phyloP scores from a whole-genome alignment of 371 early-diverging fungal genomes.

The Mucor velutinosus region DNA sequence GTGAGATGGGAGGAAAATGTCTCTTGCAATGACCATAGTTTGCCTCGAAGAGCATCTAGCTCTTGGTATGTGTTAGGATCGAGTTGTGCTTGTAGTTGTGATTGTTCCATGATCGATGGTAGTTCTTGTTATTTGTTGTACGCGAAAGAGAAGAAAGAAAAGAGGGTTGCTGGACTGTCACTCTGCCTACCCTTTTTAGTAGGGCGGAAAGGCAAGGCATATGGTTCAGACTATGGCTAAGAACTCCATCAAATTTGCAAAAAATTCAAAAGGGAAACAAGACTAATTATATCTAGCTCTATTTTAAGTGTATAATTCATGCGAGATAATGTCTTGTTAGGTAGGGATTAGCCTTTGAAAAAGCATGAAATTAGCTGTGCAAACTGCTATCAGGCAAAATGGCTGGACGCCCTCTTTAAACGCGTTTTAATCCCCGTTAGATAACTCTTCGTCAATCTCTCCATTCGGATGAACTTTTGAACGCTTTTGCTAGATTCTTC shows the following conservation, averaged over 20 bases:
- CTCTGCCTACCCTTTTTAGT: neutral
- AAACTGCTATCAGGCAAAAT: too few relatives aligned
- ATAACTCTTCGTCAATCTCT: neutral
- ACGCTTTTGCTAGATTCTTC: neutral
- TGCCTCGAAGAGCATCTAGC: slow-evolving; percentile 60
- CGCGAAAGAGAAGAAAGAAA: neutral
- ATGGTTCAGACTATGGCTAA: neutral
- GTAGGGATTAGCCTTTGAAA: too few relatives aligned
- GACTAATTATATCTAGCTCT: too few relatives aligned
- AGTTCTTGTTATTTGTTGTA: neutral
- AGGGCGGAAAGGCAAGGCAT: neutral
- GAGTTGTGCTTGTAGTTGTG: slow-evolving; percentile 14
- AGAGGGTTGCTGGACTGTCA: neutral
- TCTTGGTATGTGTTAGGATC: slow-evolving; percentile 58
- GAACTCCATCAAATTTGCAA: neutral
- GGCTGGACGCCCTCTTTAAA: too few relatives aligned
- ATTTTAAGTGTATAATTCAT: too few relatives aligned
- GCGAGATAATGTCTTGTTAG: too few relatives aligned
- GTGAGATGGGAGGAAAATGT: slow-evolving; percentile 53
- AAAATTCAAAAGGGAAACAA: too few relatives aligned
- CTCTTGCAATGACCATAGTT: slow-evolving; percentile 67
- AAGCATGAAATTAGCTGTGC: too few relatives aligned
- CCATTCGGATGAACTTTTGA: neutral
- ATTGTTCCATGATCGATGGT: slow-evolving; percentile 6
- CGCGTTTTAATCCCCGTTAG: neutral